Base-by-base conservation (phyloP, 2,329 filamentous ascomycete species). In the Aspergillus phoenicis region DNA sequence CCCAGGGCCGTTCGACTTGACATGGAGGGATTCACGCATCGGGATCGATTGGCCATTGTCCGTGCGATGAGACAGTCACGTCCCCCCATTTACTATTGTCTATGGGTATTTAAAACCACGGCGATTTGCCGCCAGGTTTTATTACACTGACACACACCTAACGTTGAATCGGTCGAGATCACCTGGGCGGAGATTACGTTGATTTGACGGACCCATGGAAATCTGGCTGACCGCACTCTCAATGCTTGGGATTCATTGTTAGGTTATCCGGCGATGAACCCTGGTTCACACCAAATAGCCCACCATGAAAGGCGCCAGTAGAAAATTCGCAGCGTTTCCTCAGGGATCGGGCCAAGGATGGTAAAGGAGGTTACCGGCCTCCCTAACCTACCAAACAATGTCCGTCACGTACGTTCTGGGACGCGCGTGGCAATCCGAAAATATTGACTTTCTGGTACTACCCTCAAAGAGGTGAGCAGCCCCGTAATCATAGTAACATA, bases 351-450 rank as follows among this genome's bases (percentile, higher is more conserved):
- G 52, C 28, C 47, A 48, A 20, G 30, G 39, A 26, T 55, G 17
- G 43, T 36, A 45, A 57, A 24, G 33, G 28, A 26, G n/a, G 15
- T n/a, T 33, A 51, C 47, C 48, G 30, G 20, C 15, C 41, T 43
- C 11, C 39, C 28, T n/a, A 30, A 30, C 24, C 24, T 57, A 38
- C 47, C 48, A 53, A 38, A 20, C 45, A 52, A 45, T 58, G 53
- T 38, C 47, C 47, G 59, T 62, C 60, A 59, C 63, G 58, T 59
- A 63, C 56, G 47, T 62, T 62, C 38, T 59, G 60, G 53, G 36
- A 60, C 55, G 58, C 58, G 63, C 63, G 60, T 67, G 64, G 62
- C 55, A 58, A 60, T 58, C 56, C 61, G 53, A 61, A 52, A 59
- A 55, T 57, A 59, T 36, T 45, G 55, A 59, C 26, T 62, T 52